These are phyloP conservation scores for Centella asiatica DNA, from an alignment of 129 eudicot species.

Conservation along the genomic window DNA sequence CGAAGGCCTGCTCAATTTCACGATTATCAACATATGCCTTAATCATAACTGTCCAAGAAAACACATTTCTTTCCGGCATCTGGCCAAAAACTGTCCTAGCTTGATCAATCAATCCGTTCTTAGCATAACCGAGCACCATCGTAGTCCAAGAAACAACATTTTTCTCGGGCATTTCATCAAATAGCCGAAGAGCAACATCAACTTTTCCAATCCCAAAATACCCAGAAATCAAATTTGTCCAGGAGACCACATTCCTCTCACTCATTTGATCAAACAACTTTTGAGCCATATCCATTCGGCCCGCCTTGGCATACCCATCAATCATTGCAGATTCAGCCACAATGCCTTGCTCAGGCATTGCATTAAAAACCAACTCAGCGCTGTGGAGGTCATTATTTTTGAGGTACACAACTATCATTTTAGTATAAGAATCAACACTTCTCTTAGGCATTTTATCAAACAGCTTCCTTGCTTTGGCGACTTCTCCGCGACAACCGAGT, in stretches of 20 bases:
- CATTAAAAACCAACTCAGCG: constrained; percentile 27
- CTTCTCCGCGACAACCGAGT: constrained; percentile 31
- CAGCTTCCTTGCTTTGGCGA: constrained; percentile 29
- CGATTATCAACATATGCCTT: constrained; percentile 29
- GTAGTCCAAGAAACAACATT: constrained; percentile 47
- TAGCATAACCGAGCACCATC: constrained; percentile 32
- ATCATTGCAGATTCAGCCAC: constrained; percentile 55
- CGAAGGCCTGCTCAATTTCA: constrained; percentile 27
- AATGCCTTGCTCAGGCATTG: constrained; percentile 33
- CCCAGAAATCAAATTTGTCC: constrained; percentile 51
- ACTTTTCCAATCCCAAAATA: constrained; percentile 33
- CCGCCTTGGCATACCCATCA: constrained; percentile 47
- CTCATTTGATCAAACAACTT: constrained; percentile 36
- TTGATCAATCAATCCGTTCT: constrained; percentile 37
- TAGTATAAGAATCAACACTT: constrained; percentile 36
- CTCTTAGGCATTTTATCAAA: constrained; percentile 36
- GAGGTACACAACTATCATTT: constrained; percentile 41
- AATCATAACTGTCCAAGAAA: constrained; percentile 49
- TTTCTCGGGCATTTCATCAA: constrained; percentile 34
- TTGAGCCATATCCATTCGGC: constrained; percentile 32
- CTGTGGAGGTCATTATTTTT: constrained; percentile 33
- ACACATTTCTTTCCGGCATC: constrained; percentile 34
- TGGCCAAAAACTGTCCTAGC: constrained; percentile 34
- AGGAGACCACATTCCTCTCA: constrained; percentile 36
- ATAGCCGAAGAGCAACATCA: constrained; percentile 27